Percentiles rank a stretch among this genome's conserved stretches.
These are phyloP conservation scores for Rhynchospora tenuis DNA, from an alignment of 176 grass and related monocot species.

Conservation along the genomic window DNA sequence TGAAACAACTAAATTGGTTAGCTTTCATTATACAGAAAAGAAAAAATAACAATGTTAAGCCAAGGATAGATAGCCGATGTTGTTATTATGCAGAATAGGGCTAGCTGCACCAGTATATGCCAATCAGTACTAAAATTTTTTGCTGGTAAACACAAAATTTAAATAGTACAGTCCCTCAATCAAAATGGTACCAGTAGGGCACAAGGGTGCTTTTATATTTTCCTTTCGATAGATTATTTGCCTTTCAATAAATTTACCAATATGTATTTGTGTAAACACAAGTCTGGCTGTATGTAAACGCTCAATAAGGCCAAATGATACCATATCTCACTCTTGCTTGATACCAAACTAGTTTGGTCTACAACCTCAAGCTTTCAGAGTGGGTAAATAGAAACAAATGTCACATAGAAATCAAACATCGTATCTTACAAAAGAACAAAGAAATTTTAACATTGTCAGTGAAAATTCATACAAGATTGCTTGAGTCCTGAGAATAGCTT, in stretches of 20 bases:
- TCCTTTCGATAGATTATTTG: not conserved
- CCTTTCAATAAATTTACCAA: not conserved
- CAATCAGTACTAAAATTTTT: not conserved
- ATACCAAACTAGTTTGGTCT: too few species aligned
- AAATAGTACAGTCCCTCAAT: not conserved
- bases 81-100: too few species aligned
- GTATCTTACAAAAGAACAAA: too few species aligned
- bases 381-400: too few species aligned
- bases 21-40: not conserved
- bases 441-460: too few species aligned
- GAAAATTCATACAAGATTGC: too few species aligned
- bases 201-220: not conserved
- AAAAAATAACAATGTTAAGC: not conserved
- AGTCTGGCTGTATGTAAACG: not conserved
- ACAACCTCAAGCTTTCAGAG: too few species aligned
- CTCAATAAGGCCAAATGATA: not conserved
- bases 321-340: not conserved
- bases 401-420: too few species aligned
- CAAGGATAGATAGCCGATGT: too few species aligned
- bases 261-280: not conserved
- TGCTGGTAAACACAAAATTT: conserved; percentile 7
- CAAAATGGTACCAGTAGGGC: not conserved
- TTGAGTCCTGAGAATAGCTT: too few species aligned
- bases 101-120: not conserved
- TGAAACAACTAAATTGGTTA: not conserved